Percentiles rank a stretch among this genome's conserved stretches.
phyloP scores from a whole-genome alignment of 441 rosid species.

The Manihot esculenta region DNA sequence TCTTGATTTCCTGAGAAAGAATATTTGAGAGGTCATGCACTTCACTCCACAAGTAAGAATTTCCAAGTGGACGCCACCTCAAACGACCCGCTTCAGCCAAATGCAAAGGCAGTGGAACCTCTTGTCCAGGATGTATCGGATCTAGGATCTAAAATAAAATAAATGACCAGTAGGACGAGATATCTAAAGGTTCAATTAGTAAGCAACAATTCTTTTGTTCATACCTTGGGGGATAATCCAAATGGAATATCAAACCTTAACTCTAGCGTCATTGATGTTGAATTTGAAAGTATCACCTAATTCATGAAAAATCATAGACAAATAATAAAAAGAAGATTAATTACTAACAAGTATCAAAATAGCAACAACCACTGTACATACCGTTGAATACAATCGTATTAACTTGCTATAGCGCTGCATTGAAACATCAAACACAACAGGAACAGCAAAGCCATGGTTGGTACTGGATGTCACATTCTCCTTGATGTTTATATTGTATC shows the following conservation, averaged over 20 bases:
- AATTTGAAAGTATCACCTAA: constrained; percentile 82
- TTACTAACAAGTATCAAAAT: constrained; percentile 19
- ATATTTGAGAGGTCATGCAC: constrained; percentile 74
- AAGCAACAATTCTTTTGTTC: neutral
- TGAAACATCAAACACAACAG: constrained; percentile 94
- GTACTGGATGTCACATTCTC: constrained; percentile 39
- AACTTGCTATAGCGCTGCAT: constrained; percentile 83
- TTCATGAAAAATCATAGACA: constrained; percentile 25
- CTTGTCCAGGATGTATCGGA: constrained; percentile 91
- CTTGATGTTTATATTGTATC: constrained; percentile 32
- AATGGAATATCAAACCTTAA: constrained; percentile 96
- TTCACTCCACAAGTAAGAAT: constrained; percentile 92
- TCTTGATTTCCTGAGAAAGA: constrained; percentile 74
- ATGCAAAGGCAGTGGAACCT: constrained; percentile 89
- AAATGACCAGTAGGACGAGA: neutral
- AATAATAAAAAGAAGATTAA: constrained; percentile 11
- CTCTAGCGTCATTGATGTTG: constrained; percentile 80
- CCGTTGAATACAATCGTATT: constrained; percentile 85
- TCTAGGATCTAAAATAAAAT: constrained; percentile 53
- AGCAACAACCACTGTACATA: constrained; percentile 37
- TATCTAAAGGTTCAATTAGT: neutral
- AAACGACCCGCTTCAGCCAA: constrained; percentile 89
- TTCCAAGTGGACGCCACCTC: constrained; percentile 94
- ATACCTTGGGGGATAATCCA: constrained; percentile 92
- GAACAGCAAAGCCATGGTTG: constrained; percentile 63